Base-by-base conservation (phyloP, 495 filamentous ascomycete genomes). In the Choiromyces venosus region DNA sequence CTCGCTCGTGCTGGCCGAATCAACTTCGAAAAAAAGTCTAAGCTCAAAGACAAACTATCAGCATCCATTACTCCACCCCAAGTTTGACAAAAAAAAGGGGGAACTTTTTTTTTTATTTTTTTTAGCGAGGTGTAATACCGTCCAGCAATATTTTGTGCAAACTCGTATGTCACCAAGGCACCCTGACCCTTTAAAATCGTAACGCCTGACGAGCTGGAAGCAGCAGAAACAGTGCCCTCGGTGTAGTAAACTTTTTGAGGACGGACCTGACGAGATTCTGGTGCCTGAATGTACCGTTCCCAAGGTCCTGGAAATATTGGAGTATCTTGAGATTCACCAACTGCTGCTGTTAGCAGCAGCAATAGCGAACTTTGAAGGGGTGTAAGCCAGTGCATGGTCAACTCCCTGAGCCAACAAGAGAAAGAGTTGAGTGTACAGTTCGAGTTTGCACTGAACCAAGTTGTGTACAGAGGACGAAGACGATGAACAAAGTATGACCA, bases 111-210 rank as follows among this genome's bases (percentile, higher is more conserved):
- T n/a, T n/a, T n/a, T n/a, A n/a, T n/a, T n/a, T n/a, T n/a, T 33
- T 61, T 21, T 66, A 71, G 38, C 40, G 36, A 18, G 40, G 18
- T 19, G 70, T 44, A 52, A 61, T 73, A 84, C 82, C 81, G 71
- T 35, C 83, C 83, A 52, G 75, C 79, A 73, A 83, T 82, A 65
- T 85, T 84, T 76, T 85, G 78, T 33, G 65, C 74, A 75, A 85
- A 85, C 68, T 82, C 82, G 69, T 82, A 79, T 37, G 80, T 83
- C 72, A 85, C 73, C 35, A 80, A 64, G 12, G 81, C 82, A 8
- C 83, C 82, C 70, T 73, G 71, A 19, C 81, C 76, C 16, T 82
- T 78, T 40, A 76, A 71, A 39, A 82, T 72, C 21, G 81, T 71
- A 33, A 65, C 37, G 37, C 67, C 61, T 36, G 78, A 73, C 10